A percentile compares a stretch with the other conserved stretches of the same genome.
Evolutionary conservation across 352 stramenopile species (phyloP).

Genomic region (Aphanomyces cochlioides): DNA sequence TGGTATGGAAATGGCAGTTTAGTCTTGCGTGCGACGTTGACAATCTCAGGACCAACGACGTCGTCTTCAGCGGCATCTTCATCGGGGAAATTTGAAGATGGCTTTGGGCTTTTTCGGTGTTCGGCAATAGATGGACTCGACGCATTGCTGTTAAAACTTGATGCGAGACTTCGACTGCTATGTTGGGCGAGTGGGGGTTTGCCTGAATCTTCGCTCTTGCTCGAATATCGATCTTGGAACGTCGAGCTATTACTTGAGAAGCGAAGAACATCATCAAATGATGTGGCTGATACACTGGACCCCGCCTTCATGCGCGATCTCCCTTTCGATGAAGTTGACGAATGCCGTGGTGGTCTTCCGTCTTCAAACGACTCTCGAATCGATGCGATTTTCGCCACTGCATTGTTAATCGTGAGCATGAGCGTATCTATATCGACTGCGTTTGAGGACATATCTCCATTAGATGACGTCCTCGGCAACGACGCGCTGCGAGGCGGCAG

Average conservation of each 20-base stretch:
- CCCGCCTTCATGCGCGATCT: not conserved
- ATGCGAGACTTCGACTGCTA: constrained; percentile 3
- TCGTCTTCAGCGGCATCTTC: not conserved
- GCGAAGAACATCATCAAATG: constrained; percentile 9
- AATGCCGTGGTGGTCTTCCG: constrained; percentile 21
- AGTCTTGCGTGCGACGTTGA: not conserved
- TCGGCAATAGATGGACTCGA: constrained; percentile 9
- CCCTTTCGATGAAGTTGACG: constrained; percentile 19
- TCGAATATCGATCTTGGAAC: constrained; percentile 4
- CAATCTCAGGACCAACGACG: not conserved
- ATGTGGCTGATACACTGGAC: not conserved
- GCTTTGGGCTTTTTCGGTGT: not conserved
- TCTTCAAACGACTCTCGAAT: constrained; percentile 30
- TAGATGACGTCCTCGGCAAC: not conserved
- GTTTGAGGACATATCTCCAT: not conserved
- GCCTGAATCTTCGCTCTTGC: not conserved
- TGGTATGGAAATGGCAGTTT: constrained; percentile 29
- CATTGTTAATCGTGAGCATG: constrained; percentile 31
- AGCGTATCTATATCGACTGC: constrained; percentile 29
- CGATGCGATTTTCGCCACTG: constrained; percentile 25
- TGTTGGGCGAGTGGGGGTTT: not conserved
- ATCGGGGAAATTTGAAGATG: not conserved
- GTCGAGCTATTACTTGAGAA: constrained; percentile 4
- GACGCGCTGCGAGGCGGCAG: constrained; percentile 5
- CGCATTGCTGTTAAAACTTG: not conserved